These are phyloP conservation scores for Ophiostoma tasmaniense DNA, from an alignment of 2,329 filamentous ascomycete species.

Conservation along the genomic window DNA sequence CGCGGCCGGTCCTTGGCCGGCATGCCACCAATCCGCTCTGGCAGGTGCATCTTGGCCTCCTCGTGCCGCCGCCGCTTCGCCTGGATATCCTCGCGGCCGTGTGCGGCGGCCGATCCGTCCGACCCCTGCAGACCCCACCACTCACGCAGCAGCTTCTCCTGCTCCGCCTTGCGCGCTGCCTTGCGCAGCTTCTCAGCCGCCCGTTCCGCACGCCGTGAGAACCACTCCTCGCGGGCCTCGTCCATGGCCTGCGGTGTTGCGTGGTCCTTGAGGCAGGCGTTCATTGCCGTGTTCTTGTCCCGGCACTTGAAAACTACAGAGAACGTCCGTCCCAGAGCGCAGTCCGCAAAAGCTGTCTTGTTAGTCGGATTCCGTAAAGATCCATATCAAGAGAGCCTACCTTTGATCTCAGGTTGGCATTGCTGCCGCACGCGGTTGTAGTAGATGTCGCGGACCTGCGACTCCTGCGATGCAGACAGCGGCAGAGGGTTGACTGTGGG, in stretches of 20 bases:
- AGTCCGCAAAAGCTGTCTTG: slow-evolving; percentile 73
- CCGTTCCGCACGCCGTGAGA: slow-evolving; percentile 64
- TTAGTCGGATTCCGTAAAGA: background rate
- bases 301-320: slow-evolving; percentile 83
- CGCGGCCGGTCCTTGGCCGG: slow-evolving; percentile 33
- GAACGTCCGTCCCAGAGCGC: slow-evolving; percentile 77
- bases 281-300: slow-evolving; percentile 74
- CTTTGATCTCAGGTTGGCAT: slow-evolving; percentile 72
- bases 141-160: slow-evolving; percentile 57
- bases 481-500: slow-evolving; percentile 72
- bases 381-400: slow-evolving; percentile 33
- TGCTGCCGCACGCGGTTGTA: slow-evolving; percentile 67
- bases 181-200: slow-evolving; percentile 58
- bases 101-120: slow-evolving; percentile 40
- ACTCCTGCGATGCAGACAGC: slow-evolving; percentile 71
- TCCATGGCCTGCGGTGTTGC: slow-evolving; percentile 81
- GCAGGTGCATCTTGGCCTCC: slow-evolving; percentile 45
- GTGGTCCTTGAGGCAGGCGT: slow-evolving; percentile 81
- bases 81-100: slow-evolving; percentile 40
- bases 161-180: slow-evolving; percentile 48
- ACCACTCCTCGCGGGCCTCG: slow-evolving; percentile 88
- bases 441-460: slow-evolving; percentile 72
- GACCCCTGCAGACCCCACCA: slow-evolving; percentile 51
- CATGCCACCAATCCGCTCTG: slow-evolving; percentile 49
- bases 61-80: slow-evolving; percentile 40